Evolutionary conservation across 768 basidiomycete genomes (phyloP), one percentile per base, ranked within the genome.

Genomic region (Boletellus emodensis): DNA sequence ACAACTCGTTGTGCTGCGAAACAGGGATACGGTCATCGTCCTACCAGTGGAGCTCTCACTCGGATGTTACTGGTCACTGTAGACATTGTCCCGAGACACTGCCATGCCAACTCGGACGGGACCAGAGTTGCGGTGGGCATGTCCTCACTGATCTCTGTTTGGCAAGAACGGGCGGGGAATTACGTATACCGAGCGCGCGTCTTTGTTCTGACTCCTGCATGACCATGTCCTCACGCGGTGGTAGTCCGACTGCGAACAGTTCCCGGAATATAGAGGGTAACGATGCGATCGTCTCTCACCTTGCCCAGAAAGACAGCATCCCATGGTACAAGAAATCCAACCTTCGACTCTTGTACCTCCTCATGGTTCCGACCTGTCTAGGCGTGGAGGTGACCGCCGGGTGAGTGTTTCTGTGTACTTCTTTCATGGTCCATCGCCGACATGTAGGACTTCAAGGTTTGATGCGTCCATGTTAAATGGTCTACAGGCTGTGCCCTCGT

Each of bases 271-370:
- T 37, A 15, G 41, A 56, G 14, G 51, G 30, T 20, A 48, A 48
- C 20, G 39, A 56, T 6, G 47, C 49, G 3, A 38, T 49, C 12
- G 59, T 60, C 46, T 54, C 52, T 36, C 52, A 47, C 9, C 54
- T 60, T 14, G 58, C 44, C 1, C 35, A 53, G 13, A 69, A 75
- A 46, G 82, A 85, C 58, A 71, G 64, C 18, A 71, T 71, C 0
- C 80, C 80, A 40, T 83, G 83, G 83, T 83, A 83, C 61, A 61
- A 61, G 56, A 85, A 84, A 53, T 79, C 71, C 2, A 83, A 83
- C 53, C 64, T 85, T 49, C 67, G 81, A 18, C 36, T 70, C 15
- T 56, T 83, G 34, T 84, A 85, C 61, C 49, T 84, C 24, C 46
- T 83, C 45, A 71, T 84, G 61, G 69, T 83, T 53, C 82, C 81